phyloP scores from a whole-genome alignment of 2,329 filamentous ascomycete species.

The Xylaria sp. region DNA sequence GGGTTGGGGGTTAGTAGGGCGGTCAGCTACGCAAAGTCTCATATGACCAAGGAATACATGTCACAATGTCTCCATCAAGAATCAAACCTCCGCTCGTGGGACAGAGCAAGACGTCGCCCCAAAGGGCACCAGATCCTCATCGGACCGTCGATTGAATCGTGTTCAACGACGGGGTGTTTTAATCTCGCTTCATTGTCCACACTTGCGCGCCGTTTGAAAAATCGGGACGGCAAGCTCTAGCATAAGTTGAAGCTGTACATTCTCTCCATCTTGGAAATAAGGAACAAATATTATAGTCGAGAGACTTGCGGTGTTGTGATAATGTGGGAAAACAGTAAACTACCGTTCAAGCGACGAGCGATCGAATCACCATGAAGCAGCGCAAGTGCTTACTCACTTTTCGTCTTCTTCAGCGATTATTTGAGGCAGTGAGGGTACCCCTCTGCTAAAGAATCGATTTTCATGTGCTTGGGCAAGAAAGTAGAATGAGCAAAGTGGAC shows the following conservation, averaged over 20 bases:
- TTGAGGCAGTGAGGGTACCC: not conserved
- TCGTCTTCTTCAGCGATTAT: not conserved
- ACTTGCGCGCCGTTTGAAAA: conserved; percentile 67
- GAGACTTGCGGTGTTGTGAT: not conserved
- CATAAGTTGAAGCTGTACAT: conserved; percentile 65
- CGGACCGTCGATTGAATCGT: conserved; percentile 39
- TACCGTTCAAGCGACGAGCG: not conserved
- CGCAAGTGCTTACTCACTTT: not conserved
- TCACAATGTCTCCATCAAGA: conserved; percentile 46
- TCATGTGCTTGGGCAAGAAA: not conserved
- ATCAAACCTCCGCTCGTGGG: conserved; percentile 44
- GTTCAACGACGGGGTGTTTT: conserved; percentile 50
- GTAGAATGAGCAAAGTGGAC: not conserved
- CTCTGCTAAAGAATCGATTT: not conserved
- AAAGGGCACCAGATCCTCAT: conserved; percentile 34
- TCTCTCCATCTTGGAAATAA: not conserved
- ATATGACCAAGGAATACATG: not conserved
- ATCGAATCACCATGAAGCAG: not conserved
- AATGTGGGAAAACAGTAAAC: not conserved
- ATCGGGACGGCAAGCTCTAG: conserved; percentile 72
- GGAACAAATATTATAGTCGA: not conserved
- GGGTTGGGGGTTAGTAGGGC: not conserved
- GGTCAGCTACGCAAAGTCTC: not conserved
- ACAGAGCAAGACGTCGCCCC: conserved; percentile 34
- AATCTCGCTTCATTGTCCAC: conserved; percentile 76